phyloP scores from a whole-genome alignment of 1,139 yeast species.

The Candida frijolesensis region DNA sequence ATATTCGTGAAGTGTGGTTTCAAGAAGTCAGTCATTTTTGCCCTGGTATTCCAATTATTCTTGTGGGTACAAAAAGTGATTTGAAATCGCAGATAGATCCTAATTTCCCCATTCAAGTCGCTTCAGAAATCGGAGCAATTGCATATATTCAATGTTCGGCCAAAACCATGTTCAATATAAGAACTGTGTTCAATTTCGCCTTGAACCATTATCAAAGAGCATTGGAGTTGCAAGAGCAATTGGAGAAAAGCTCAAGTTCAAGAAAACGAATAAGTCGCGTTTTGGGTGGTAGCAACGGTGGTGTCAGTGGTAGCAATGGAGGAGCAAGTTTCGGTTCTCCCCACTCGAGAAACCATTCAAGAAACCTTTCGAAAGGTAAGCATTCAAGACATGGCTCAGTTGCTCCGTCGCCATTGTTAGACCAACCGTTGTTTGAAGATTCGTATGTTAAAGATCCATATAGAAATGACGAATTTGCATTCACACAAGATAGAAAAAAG shows the following conservation, averaged over 20 bases:
- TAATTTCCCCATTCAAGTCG: conserved; percentile 56
- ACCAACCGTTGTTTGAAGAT: conserved; percentile 44
- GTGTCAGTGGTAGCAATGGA: conserved; percentile 6
- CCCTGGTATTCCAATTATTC: conserved; percentile 71
- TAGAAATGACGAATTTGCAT: conserved; percentile 47
- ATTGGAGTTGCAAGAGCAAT: conserved; percentile 39
- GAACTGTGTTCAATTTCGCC: conserved; percentile 64
- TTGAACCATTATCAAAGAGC: conserved; percentile 40
- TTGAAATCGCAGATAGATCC: conserved; percentile 47
- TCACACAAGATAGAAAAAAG: conserved; percentile 36
- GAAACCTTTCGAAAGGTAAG: conserved; percentile 25
- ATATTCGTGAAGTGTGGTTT: conserved; percentile 80
- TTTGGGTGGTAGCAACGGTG: conserved; percentile 16
- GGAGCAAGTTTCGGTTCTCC: conserved; percentile 5
- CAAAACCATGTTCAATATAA: conserved; percentile 64
- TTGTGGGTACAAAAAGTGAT: conserved; percentile 83
- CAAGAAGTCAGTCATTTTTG: conserved; percentile 87
- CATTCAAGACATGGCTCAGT: conserved; percentile 42
- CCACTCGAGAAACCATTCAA: conserved; percentile 19
- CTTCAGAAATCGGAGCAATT: conserved; percentile 68
- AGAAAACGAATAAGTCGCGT: conserved; percentile 36
- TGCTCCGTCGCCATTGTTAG: conserved; percentile 40
- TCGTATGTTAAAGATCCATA: conserved; percentile 33
- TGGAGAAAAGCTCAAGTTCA: conserved; percentile 36
- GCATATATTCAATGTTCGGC: conserved; percentile 85